A percentile compares a stretch with the other conserved stretches of the same genome.
Evolutionary conservation across 202 grass and related monocot genomes (phyloP).

Genomic region (Alloteropsis angusta): DNA sequence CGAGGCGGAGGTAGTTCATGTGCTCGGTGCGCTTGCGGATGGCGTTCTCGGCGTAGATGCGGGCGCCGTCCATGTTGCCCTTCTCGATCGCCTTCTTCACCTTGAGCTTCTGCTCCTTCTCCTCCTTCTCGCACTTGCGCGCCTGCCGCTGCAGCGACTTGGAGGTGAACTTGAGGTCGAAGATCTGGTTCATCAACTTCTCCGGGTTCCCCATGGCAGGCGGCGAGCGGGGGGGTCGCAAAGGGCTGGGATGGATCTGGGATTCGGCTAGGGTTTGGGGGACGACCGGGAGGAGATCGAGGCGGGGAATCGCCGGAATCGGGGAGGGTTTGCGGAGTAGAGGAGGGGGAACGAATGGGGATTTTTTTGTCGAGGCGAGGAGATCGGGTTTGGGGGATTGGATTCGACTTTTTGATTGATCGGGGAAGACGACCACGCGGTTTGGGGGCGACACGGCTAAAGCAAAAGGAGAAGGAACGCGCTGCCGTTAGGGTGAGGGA

Average conservation of each 20-base stretch:
- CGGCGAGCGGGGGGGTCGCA: background rate
- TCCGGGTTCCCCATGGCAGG: conserved; percentile 80
- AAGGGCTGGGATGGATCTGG: background rate
- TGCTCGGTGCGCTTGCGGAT: conserved; percentile 94
- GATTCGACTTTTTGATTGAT: conserved; percentile 17
- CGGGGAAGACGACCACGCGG: conserved; percentile 18
- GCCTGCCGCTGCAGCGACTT: conserved; percentile 88
- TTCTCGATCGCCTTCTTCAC: conserved; percentile 98
- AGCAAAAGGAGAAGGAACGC: too few relatives aligned
- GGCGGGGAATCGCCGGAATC: background rate
- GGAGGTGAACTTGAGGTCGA: conserved; percentile 93
- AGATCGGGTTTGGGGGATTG: background rate
- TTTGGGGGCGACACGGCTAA: conserved; percentile 16
- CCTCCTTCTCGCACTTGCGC: conserved; percentile 98
- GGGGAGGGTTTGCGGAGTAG: background rate
- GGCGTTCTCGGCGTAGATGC: conserved; percentile 97
- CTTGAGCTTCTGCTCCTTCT: conserved; percentile 96
- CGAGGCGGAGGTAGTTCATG: conserved; percentile 90
- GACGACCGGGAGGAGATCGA: background rate
- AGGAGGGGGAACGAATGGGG: background rate
- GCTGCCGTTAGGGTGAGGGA: background rate
- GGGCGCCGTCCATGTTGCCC: conserved; percentile 89
- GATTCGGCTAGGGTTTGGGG: background rate
- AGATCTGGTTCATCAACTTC: conserved; percentile 95
- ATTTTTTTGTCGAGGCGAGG: background rate